Evolutionary conservation across 2,329 filamentous ascomycete genomes (phyloP).

Genomic region (Colletotrichum sp.): DNA sequence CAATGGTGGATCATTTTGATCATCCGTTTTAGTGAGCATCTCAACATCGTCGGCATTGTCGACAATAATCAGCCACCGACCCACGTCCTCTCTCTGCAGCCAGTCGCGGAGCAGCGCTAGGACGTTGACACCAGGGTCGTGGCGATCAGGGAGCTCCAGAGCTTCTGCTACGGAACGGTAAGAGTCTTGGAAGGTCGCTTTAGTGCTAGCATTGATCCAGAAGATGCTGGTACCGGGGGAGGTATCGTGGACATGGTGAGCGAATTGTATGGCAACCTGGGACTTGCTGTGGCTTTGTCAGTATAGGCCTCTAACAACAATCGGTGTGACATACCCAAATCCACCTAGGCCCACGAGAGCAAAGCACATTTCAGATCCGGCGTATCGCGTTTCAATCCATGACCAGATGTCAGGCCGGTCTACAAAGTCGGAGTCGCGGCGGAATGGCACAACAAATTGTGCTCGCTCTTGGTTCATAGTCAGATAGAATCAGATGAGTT

Average conservation of each 20-base stretch:
- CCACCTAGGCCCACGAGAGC: conserved; percentile 20
- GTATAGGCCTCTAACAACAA: not conserved
- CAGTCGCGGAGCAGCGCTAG: conserved; percentile 20
- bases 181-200: conserved; percentile 17
- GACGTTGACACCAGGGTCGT: conserved; percentile 10
- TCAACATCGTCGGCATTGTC: conserved; percentile 18
- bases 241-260: not conserved
- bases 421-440: conserved; percentile 20
- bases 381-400: conserved; percentile 11
- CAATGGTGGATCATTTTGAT: not conserved
- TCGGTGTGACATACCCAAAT: conserved; percentile 9
- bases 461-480: not conserved
- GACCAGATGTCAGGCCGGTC: conserved; percentile 1
- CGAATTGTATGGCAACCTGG: conserved; percentile 23
- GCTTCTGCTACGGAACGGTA: conserved; percentile 13
- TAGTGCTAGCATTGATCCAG: conserved; percentile 15
- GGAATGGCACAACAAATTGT: conserved; percentile 13
- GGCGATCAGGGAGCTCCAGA: conserved; percentile 7
- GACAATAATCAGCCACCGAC: conserved; percentile 26
- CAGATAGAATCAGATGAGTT: not conserved
- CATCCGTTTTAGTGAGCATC: not conserved
- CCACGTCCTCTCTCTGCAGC: conserved; percentile 19
- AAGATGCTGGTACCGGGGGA: conserved; percentile 15
- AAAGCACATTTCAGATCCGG: not conserved
- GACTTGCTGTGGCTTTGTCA: conserved; percentile 21